Evolutionary conservation across 768 basidiomycete genomes (phyloP).

Genomic region (Leccinum barrowsii): DNA sequence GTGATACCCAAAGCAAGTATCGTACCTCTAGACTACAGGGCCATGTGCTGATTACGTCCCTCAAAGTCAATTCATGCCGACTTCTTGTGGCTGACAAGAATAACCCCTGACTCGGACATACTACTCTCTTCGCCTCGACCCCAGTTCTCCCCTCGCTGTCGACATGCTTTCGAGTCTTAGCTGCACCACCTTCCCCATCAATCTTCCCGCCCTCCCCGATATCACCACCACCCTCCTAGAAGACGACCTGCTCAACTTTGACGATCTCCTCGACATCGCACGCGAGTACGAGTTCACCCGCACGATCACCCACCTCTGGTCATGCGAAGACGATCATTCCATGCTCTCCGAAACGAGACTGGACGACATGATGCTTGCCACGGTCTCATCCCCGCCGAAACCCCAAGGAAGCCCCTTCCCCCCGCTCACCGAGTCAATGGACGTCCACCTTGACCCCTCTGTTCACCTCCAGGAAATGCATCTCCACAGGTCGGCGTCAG

Average conservation of each 20-base stretch:
- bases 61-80: not conserved
- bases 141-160: conserved; percentile 4
- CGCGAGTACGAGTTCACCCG: conserved; percentile 27
- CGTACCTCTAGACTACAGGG: conserved; percentile 38
- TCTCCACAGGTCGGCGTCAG: not conserved
- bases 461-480: not conserved
- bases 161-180: conserved; percentile 24
- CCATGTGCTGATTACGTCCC: not conserved
- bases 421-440: not conserved
- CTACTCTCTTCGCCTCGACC: not conserved
- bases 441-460: not conserved
- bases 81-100: conserved; percentile 16
- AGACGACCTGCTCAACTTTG: conserved; percentile 18
- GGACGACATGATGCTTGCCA: conserved; percentile 18
- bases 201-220: conserved; percentile 1
- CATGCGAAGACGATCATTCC: conserved; percentile 13
- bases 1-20: conserved; percentile 36
- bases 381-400: conserved; percentile 1
- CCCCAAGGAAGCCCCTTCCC: conserved; percentile 6
- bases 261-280: conserved; percentile 29
- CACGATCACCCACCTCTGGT: conserved; percentile 20
- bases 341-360: conserved; percentile 8
- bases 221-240: not conserved
- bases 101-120: not conserved
- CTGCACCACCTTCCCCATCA: conserved; percentile 3